Conservation (phyloP, 2,329 filamentous ascomycete genomes). For the Ascochyta rabiei region DNA sequence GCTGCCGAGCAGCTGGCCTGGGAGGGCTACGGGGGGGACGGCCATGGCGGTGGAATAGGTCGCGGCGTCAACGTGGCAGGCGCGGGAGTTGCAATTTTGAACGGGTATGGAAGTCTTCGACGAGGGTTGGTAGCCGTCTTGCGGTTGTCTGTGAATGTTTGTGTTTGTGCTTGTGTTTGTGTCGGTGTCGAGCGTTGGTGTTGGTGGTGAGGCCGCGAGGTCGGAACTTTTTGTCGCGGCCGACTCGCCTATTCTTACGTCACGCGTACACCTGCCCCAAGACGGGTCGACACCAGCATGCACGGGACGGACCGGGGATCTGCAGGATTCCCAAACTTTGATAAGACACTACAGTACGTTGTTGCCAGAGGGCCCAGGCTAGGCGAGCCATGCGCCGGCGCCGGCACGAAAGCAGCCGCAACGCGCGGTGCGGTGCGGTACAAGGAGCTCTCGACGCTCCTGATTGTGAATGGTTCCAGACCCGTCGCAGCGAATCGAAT, state of each 20-base stretch:
- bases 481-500: slow-evolving; percentile 19
- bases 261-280: slow-evolving; percentile 14
- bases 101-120: neutral
- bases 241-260: slow-evolving; percentile 31
- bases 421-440: slow-evolving; percentile 12
- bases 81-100: no score
- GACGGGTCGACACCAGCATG: neutral
- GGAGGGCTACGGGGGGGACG: slow-evolving; percentile 66
- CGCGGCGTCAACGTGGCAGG: no score
- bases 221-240: slow-evolving; percentile 33
- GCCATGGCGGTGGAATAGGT: slow-evolving; percentile 26
- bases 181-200: neutral
- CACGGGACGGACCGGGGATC: slow-evolving; percentile 3
- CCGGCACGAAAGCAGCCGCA: slow-evolving; percentile 20
- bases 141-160: neutral
- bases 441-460: slow-evolving; percentile 15
- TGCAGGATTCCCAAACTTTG: slow-evolving; percentile 23
- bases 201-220: neutral
- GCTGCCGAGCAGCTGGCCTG: slow-evolving; percentile 80
- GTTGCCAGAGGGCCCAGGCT: slow-evolving; percentile 25
- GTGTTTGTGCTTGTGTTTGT: neutral
- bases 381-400: slow-evolving; percentile 12
- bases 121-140: neutral
- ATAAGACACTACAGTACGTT: slow-evolving; percentile 41
- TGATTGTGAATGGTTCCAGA: slow-evolving; percentile 10